phyloP scores from a whole-genome alignment of 2,329 filamentous ascomycete species.

The Polychaeton citri region DNA sequence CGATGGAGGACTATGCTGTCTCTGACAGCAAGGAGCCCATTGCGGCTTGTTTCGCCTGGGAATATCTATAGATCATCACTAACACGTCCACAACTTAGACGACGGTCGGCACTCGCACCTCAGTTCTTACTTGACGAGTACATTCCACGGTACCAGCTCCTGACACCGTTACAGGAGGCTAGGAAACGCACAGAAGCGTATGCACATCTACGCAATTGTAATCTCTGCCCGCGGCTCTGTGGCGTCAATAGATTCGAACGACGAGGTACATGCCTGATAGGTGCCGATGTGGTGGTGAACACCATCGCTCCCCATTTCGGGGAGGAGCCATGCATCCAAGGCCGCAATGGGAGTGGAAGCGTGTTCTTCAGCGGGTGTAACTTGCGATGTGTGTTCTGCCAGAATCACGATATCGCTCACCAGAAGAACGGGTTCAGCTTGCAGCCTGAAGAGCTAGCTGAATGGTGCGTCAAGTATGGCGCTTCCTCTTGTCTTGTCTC shows the following conservation, averaged over 20 bases:
- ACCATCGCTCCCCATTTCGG: constrained; percentile 79
- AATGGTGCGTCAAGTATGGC: constrained; percentile 59
- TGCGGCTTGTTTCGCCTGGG: no score
- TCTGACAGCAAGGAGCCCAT: background rate
- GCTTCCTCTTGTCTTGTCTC: no score
- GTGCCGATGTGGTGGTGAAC: constrained; percentile 62
- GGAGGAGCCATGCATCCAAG: constrained; percentile 72
- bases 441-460: constrained; percentile 62
- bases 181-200: constrained; percentile 64
- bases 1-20: constrained; percentile 7
- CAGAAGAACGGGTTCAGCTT: constrained; percentile 69
- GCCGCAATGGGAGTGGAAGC: constrained; percentile 64
- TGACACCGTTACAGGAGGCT: constrained; percentile 54
- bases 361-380: constrained; percentile 75
- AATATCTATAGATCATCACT: background rate
- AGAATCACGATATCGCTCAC: constrained; percentile 75
- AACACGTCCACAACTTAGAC: background rate
- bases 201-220: constrained; percentile 63
- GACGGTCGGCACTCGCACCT: constrained; percentile 33
- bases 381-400: constrained; percentile 61
- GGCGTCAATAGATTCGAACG: constrained; percentile 70
- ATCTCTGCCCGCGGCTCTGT: constrained; percentile 65
- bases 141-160: constrained; percentile 55
- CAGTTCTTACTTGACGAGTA: constrained; percentile 63
- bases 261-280: constrained; percentile 67